Conservation (phyloP, 176 grass and related monocot genomes). For the Oryza glaberrima region DNA sequence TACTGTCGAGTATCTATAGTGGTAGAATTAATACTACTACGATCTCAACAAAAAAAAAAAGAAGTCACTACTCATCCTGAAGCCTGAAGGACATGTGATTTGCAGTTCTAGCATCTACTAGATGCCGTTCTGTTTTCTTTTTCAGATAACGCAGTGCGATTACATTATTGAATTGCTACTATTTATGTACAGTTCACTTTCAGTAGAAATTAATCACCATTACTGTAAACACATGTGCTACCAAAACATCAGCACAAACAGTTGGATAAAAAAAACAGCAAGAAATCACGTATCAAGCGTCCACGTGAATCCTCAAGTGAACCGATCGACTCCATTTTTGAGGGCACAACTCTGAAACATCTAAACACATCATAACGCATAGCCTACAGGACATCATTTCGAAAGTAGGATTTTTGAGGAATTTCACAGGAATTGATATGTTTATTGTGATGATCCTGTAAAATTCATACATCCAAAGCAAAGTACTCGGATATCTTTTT, state of each 20-base stretch:
- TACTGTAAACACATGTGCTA: slow-evolving; percentile 12
- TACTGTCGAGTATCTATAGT: slow-evolving; percentile 20
- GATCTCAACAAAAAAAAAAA: background rate
- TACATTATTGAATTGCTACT: no score
- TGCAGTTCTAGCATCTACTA: background rate
- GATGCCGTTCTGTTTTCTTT: background rate
- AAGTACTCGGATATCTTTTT: no score
- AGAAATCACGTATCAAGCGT: background rate
- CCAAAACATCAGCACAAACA: background rate
- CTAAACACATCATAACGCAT: no score
- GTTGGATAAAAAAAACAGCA: background rate
- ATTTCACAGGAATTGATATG: no score
- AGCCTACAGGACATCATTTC: no score
- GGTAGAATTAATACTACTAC: slow-evolving; percentile 19
- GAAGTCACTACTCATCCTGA: background rate
- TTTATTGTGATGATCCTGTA: no score
- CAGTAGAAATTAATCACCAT: slow-evolving; percentile 18
- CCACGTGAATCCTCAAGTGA: background rate
- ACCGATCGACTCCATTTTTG: background rate
- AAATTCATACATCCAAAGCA: no score
- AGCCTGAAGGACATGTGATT: background rate
- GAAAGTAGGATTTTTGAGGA: no score
- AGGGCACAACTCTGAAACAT: background rate
- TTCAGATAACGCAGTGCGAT: background rate
- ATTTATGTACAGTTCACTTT: background rate